These are phyloP conservation scores for Rhododendron griersonianum DNA, from an alignment of 148 eudicot species.

Conservation along the genomic window DNA sequence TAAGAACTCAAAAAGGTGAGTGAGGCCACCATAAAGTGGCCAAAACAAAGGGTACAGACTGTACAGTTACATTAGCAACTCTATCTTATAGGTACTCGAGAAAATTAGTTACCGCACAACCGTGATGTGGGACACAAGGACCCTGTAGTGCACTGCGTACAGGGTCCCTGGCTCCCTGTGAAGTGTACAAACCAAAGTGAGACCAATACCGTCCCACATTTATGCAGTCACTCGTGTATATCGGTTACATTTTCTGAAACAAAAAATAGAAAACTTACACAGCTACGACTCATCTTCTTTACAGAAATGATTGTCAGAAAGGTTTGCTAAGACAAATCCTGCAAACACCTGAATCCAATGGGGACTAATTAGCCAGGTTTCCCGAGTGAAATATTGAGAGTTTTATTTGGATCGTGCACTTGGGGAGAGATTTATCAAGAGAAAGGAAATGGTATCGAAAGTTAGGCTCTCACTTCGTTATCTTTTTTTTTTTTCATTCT, in stretches of 20 bases:
- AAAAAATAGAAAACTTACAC: background rate
- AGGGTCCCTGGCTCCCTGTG: background rate
- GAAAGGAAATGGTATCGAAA: background rate
- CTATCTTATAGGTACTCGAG: background rate
- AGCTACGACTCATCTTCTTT: slow-evolving; percentile 3
- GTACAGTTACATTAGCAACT: background rate
- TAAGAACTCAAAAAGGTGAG: background rate
- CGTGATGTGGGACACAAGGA: too few species aligned
- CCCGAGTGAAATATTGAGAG: background rate
- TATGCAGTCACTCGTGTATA: background rate
- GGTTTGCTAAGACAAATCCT: slow-evolving; percentile 20
- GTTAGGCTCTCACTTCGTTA: background rate
- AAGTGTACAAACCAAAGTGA: background rate
- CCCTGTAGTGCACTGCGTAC: too few species aligned
- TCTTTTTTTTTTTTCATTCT: background rate
- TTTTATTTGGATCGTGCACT: background rate
- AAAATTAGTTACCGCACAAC: background rate
- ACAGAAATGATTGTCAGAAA: slow-evolving; percentile 8
- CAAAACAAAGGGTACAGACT: background rate
- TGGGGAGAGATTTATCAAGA: background rate
- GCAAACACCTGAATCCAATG: slow-evolving; percentile 13
- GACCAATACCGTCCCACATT: background rate
- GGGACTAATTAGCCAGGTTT: background rate
- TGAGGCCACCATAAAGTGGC: too few species aligned
- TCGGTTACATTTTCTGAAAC: background rate